These are phyloP conservation scores for Cafeteria roenbergensis DNA, from an alignment of 108 stramenopile species.

Conservation along the genomic window DNA sequence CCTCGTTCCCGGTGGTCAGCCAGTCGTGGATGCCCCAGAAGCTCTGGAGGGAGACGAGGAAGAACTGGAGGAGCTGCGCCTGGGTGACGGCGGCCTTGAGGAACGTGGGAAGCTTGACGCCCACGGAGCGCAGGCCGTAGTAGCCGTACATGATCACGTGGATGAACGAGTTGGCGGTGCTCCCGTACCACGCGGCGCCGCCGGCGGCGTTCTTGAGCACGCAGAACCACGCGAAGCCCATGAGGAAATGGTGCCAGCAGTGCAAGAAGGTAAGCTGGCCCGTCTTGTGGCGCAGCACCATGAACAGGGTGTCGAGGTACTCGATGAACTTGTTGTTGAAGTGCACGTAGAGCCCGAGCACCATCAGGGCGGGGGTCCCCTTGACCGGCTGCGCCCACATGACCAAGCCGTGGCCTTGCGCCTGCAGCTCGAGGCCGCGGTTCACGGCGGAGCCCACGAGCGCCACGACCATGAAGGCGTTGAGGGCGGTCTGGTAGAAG, in stretches of 20 bases:
- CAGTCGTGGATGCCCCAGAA: not conserved
- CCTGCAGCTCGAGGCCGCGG: not conserved
- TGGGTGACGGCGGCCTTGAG: not conserved
- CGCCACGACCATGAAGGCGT: not conserved
- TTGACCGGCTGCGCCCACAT: not conserved
- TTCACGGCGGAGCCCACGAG: not conserved
- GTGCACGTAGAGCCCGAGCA: constrained; percentile 13
- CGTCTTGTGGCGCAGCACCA: constrained; percentile 12
- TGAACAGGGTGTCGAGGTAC: constrained; percentile 18
- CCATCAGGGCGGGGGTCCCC: too few species aligned
- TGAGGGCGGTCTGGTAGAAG: not conserved
- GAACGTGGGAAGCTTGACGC: not conserved
- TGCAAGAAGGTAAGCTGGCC: constrained; percentile 17
- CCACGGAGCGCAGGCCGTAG: constrained; percentile 4
- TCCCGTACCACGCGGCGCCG: constrained; percentile 15
- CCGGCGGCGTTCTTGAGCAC: constrained; percentile 5
- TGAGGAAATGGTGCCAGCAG: constrained; percentile 15
- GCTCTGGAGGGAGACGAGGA: not conserved
- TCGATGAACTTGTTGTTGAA: constrained; percentile 21
- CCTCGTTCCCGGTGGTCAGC: not conserved
- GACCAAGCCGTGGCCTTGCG: not conserved
- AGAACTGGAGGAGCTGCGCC: not conserved
- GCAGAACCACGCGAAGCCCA: constrained; percentile 13
- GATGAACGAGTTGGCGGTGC: constrained; percentile 12
- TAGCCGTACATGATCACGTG: constrained; percentile 25